A percentile compares a stretch with the other conserved stretches of the same genome.
These are phyloP conservation scores for Calycina herbarum DNA, from an alignment of 2,329 filamentous ascomycete genomes.

Conservation along the genomic window DNA sequence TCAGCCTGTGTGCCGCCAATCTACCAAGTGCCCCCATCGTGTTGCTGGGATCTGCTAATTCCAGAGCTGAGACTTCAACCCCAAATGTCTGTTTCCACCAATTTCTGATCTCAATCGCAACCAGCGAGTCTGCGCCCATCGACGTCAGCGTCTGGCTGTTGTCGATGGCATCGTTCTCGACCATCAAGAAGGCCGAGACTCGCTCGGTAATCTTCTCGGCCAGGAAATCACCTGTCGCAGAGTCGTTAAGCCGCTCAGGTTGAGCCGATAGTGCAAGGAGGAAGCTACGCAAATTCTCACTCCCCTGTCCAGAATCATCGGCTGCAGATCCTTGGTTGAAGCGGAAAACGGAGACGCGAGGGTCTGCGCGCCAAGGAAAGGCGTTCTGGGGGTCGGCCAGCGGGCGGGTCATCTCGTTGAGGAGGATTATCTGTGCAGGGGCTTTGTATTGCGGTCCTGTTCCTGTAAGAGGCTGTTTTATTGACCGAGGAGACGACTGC, in stretches of 20 bases:
- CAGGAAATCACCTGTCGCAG: neutral
- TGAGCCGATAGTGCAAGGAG: neutral
- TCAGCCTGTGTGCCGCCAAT: neutral
- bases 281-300: neutral
- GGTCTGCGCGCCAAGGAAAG: neutral
- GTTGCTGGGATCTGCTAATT: neutral
- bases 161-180: neutral
- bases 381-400: neutral
- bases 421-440: neutral
- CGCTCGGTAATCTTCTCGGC: neutral
- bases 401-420: neutral
- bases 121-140: conserved; percentile 16
- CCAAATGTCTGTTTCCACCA: conserved; percentile 11
- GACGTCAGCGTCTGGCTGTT: neutral
- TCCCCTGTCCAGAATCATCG: neutral
- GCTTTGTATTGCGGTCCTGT: too few relatives aligned
- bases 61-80: neutral
- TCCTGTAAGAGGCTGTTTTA: too few relatives aligned
- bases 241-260: neutral
- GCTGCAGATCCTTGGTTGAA: neutral
- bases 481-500: too few relatives aligned
- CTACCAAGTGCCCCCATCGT: neutral
- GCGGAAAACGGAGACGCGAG: neutral
- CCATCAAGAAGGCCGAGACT: neutral
- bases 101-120: conserved; percentile 17